Base-by-base conservation (phyloP, 768 basidiomycete genomes). In the Leccinum rimulosum region DNA sequence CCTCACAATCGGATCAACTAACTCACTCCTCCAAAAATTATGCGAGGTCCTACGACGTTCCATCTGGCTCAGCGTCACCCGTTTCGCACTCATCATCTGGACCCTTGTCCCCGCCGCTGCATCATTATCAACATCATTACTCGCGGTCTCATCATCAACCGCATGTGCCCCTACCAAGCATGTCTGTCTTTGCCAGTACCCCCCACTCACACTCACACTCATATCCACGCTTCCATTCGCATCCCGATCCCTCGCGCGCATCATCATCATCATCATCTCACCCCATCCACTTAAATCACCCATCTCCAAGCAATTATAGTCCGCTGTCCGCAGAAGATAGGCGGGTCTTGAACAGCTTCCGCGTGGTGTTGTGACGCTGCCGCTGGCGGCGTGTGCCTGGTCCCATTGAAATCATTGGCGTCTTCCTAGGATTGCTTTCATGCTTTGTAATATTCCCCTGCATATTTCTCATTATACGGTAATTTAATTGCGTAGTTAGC, bases 291-390 rank as follows among this genome's bases (percentile, higher is more conserved):
- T 61, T 70, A 40, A 62, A 60, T 27, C 62, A 60, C n/a, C 71
- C 66, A 51, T 64, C 68, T 17, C 65, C 69, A 43, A 69, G 61
- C 14, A 70, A 63, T 49, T 73, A 76, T 75, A 33, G 77, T 73
- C 61, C 76, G 75, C 52, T 84, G 35, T 74, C 84, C 10, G 74
- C 80, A 50, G 85, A 87, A 67, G 85, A 87, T 68, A 80, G 79
- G 57, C 77, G 84, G 55, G 82, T 78, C n/a, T 68, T 87, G 55
- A 79, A 78, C 61, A 80, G 82, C 49, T 81, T 87, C 66, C 81
- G 81, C 48, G 78, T 85, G 48, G 77, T 79, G 27, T 69, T 84
- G 53, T 85, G 71, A 73, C 57, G 33, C 62, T 60, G 19, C 17
- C 22, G 11, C n/a, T 45, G 22, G 11, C 25, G 3, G 22, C 3